Evolutionary conservation across 140 eudicot genomes (phyloP).

Genomic region (Erigeron philadelphicus): DNA sequence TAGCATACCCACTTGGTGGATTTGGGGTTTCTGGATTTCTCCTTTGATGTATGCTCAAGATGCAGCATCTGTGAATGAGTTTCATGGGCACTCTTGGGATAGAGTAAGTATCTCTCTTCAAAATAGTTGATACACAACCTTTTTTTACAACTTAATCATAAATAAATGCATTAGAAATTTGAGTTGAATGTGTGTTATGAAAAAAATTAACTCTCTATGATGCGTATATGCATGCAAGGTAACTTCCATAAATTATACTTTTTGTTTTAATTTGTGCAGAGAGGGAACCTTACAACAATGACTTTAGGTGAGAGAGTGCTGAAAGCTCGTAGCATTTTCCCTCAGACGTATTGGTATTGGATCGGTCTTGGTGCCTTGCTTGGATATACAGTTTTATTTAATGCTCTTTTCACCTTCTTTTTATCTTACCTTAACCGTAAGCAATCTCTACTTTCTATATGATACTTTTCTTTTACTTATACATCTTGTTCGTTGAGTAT

Average conservation of each 20-base stretch:
- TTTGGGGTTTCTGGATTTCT: slow-evolving; percentile 98
- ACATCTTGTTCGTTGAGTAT: background rate
- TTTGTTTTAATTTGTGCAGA: slow-evolving; percentile 41
- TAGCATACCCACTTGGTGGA: slow-evolving; percentile 92
- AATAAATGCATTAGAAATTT: background rate
- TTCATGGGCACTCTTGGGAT: slow-evolving; percentile 92
- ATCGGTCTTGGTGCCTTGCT: slow-evolving; percentile 84
- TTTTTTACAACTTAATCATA: background rate
- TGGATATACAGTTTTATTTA: slow-evolving; percentile 74
- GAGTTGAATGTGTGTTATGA: background rate
- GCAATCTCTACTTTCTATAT: slow-evolving; percentile 29
- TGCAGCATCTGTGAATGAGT: slow-evolving; percentile 93
- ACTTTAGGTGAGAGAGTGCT: slow-evolving; percentile 68
- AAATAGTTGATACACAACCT: background rate
- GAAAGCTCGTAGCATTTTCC: slow-evolving; percentile 71
- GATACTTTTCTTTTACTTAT: background rate
- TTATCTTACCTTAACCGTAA: slow-evolving; percentile 83
- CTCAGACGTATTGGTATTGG: slow-evolving; percentile 93
- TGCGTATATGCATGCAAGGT: background rate
- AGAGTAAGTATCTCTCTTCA: slow-evolving; percentile 48
- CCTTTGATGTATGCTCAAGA: slow-evolving; percentile 93
- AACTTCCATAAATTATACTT: slow-evolving; percentile 5
- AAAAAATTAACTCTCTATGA: background rate
- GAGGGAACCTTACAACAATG: slow-evolving; percentile 40
- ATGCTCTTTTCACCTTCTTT: slow-evolving; percentile 71